Base-by-base conservation (phyloP, 1,139 yeast genomes). In the Yamadazyma atmosphaerica region DNA sequence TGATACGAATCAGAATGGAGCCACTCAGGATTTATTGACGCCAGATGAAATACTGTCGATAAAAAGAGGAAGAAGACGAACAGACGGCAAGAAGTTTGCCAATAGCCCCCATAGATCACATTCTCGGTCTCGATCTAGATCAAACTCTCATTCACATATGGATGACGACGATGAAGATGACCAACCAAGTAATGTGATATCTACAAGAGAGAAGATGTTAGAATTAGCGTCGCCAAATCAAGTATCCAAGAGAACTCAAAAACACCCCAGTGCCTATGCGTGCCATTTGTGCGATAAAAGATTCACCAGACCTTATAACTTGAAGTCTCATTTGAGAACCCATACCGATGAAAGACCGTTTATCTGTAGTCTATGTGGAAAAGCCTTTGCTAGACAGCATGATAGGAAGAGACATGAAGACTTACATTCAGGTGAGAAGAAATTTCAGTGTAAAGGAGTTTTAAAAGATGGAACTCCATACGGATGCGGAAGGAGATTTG, bases 341-440 rank as follows among this genome's bases (percentile, higher is more conserved):
- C 98, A 92, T 59, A 90, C 97, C 0, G 90, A 89, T 57, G 98
- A 92, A 57, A 71, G 95, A 43, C 98, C 98, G 4, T 92, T 81
- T 57, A 75, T 81, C 18, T 92, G 98, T 64, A 73, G 79, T 12
- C 78, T 84, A 5, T 92, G 98, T 63, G 94, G 94, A 7, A 88
- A 89, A 61, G 92, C 96, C 3, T 92, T 92, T 74, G 97, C 98
- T 0, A 69, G 98, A 42, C 96, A 89, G 56, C 98, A 92, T 56
- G 98, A 92, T 61, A 69, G 95, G 31, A 89, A 88, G 57, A 74
- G 98, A 32, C 98, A 92, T 56, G 97, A 90, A 57, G 95, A 88
- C 45, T 69, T 92, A 42, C 98, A 92, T 58, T 74, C 89, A 6
- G 98, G 98, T 3, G 92, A 86, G 58, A 90, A 88, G 68, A 78